Evolutionary conservation across 2,329 filamentous ascomycete genomes (phyloP).

Genomic region (Tolypocladium ophioglossoides): DNA sequence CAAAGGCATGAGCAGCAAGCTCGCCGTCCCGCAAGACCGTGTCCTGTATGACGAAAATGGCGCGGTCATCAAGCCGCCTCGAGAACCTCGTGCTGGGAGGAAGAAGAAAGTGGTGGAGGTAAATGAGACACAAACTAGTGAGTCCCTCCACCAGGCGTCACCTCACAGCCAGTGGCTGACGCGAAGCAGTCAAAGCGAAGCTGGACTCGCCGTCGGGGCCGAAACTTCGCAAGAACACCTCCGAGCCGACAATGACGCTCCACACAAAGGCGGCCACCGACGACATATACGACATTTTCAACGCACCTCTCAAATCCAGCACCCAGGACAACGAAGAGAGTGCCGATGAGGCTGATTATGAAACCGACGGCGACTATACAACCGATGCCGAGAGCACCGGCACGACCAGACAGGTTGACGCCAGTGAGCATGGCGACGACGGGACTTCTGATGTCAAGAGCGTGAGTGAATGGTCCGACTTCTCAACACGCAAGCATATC

Average conservation of each 20-base stretch:
- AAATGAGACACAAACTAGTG: slow-evolving; percentile 88
- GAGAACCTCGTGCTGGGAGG: slow-evolving; percentile 38
- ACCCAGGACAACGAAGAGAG: slow-evolving; percentile 25
- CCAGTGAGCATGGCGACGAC: slow-evolving; percentile 29
- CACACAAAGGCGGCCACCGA: slow-evolving; percentile 92
- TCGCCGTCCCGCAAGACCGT: slow-evolving; percentile 32
- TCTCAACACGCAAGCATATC: slow-evolving; percentile 62
- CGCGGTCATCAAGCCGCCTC: slow-evolving; percentile 31
- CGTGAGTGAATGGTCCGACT: slow-evolving; percentile 82
- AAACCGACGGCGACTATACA: slow-evolving; percentile 67
- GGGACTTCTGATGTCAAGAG: slow-evolving; percentile 51
- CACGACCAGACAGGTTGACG: slow-evolving; percentile 57
- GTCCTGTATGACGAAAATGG: slow-evolving; percentile 51
- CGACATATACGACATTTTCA: slow-evolving; percentile 96
- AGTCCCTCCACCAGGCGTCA: slow-evolving; percentile 21
- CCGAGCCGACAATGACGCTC: slow-evolving; percentile 95
- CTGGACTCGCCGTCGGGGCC: slow-evolving; percentile 79
- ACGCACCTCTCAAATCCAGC: slow-evolving; percentile 49
- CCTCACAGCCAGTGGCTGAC: slow-evolving; percentile 15
- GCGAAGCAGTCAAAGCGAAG: slow-evolving; percentile 70
- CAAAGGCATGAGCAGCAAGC: slow-evolving; percentile 22
- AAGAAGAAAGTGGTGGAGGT: slow-evolving; percentile 77
- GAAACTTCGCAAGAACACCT: slow-evolving; percentile 62
- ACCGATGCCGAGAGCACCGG: slow-evolving; percentile 77
- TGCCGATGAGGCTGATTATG: slow-evolving; percentile 57